phyloP scores from a whole-genome alignment of 352 stramenopile genomes.

The Aphanomyces invadans region DNA sequence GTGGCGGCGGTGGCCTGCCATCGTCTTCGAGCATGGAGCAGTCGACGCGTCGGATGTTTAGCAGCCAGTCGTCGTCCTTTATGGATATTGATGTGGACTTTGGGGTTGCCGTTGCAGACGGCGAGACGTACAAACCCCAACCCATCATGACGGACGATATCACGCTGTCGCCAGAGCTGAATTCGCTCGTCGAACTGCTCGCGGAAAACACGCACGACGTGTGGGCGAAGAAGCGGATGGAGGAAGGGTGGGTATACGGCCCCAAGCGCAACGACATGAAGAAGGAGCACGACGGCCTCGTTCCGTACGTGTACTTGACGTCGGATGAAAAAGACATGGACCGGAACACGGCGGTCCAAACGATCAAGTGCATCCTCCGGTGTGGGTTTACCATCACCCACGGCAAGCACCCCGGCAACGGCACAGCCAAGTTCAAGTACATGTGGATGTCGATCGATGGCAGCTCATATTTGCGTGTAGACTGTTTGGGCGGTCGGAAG shows the following conservation, averaged over 20 bases:
- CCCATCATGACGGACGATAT: conserved; percentile 58
- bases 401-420: conserved; percentile 37
- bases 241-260: conserved; percentile 68
- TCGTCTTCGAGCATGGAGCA: too few relatives aligned
- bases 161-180: conserved; percentile 48
- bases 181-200: conserved; percentile 62
- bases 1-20: neutral
- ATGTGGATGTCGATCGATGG: neutral
- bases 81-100: conserved; percentile 56
- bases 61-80: too few relatives aligned
- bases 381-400: conserved; percentile 63
- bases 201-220: conserved; percentile 78
- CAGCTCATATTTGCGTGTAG: conserved; percentile 20
- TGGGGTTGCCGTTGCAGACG: conserved; percentile 39
- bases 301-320: conserved; percentile 72
- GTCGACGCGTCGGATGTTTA: too few relatives aligned
- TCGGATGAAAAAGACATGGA: conserved; percentile 80
- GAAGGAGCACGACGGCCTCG: conserved; percentile 63
- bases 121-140: conserved; percentile 51
- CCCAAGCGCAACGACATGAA: conserved; percentile 54
- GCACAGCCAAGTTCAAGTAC: conserved; percentile 28
- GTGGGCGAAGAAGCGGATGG: conserved; percentile 75
- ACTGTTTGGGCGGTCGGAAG: conserved; percentile 58
- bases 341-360: conserved; percentile 76
- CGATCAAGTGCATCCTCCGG: conserved; percentile 65